Base-by-base conservation (phyloP, 371 early-diverging fungal species). In the Mucor ambiguus region DNA sequence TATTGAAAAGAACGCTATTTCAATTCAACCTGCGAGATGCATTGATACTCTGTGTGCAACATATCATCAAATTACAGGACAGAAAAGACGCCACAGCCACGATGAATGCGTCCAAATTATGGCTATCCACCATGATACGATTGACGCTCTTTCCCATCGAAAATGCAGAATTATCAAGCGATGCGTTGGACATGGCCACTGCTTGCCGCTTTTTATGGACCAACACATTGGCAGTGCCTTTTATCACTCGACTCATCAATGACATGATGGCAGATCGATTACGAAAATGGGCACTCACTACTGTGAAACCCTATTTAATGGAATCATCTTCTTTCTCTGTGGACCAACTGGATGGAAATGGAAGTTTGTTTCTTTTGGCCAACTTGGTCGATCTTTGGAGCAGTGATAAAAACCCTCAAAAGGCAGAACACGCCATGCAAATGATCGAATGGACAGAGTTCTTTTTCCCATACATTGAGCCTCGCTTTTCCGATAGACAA, bases 101-200 rank as follows among this genome's bases (percentile, higher is more conserved):
- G n/a, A 16, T 79, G 5, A 77, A 81, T 37, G 68, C 78, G 3
- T 64, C 78, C n/a, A 72, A 69, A 30, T 73, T 86, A 20, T 87
- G 88, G 88, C 61, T 85, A 9, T 76, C 86, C 0, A 85, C 85
- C 1, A 68, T 86, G 48, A 79, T 81, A 58, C 77, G 88, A 28
- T 68, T 85, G 24, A 78, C 77, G 5, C 32, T 86, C 4, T 80
- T 83, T 38, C 73, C 85, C 3, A 64, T 84, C 18, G 81, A 85
- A 44, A 66, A 80, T 46, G 72, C 72, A 16, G 72, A 68, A 35
- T 29, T 61, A 7, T 70, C 76, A 24, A 66, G 64, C 54, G 73
- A 72, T 30, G 41, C 60, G 0, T 63, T 63, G 11, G 61, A 73
- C 16, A 48, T 62, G 48, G 33, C 37, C 33, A 64, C 59, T 18